A percentile compares a stretch with the other conserved stretches of the same genome.
These are phyloP conservation scores for Cutaneotrichosporon dermatis DNA, from an alignment of 1,284 basidiomycete genomes.

Conservation along the genomic window DNA sequence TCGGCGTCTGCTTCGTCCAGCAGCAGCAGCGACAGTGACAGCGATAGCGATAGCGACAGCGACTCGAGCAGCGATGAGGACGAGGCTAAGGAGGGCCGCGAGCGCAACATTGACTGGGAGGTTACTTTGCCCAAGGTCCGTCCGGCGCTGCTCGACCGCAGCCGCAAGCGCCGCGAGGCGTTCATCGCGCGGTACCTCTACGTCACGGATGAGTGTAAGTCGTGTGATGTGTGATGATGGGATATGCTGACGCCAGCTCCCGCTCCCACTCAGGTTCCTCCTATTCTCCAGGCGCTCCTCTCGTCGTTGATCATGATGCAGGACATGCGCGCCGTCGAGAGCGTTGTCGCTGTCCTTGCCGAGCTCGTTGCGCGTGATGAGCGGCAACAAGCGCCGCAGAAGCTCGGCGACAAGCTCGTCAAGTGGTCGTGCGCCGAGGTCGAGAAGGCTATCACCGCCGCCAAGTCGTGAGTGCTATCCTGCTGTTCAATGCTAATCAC, in stretches of 20 bases:
- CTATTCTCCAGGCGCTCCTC: conserved; percentile 19
- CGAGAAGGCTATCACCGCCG: conserved; percentile 28
- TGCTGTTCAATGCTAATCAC: background rate
- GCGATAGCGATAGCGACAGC: conserved; percentile 9
- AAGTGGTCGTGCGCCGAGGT: conserved; percentile 39
- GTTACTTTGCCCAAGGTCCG: conserved; percentile 28
- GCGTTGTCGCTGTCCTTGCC: conserved; percentile 29
- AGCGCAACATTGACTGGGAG: conserved; percentile 38
- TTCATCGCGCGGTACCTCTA: conserved; percentile 36
- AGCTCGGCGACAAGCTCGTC: conserved; percentile 44
- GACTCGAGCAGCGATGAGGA: conserved; percentile 21
- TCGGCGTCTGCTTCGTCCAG: conserved; percentile 1
- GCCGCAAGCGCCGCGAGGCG: conserved; percentile 33
- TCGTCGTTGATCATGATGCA: conserved; percentile 23
- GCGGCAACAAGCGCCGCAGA: conserved; percentile 19
- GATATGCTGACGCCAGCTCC: conserved; percentile 10
- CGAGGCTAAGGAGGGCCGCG: conserved; percentile 27
- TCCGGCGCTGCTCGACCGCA: conserved; percentile 29
- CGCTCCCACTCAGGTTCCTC: conserved; percentile 2
- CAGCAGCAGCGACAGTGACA: background rate
- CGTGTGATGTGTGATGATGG: conserved; percentile 2
- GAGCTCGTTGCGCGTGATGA: conserved; percentile 39
- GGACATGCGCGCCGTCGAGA: conserved; percentile 30
- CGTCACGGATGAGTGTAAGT: conserved; percentile 34
- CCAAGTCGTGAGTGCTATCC: conserved; percentile 11